Evolutionary conservation across 2,329 filamentous ascomycete species (phyloP), one percentile per base, ranked within the genome.

Genomic region (Ophiostoma novo-ulmi): DNA sequence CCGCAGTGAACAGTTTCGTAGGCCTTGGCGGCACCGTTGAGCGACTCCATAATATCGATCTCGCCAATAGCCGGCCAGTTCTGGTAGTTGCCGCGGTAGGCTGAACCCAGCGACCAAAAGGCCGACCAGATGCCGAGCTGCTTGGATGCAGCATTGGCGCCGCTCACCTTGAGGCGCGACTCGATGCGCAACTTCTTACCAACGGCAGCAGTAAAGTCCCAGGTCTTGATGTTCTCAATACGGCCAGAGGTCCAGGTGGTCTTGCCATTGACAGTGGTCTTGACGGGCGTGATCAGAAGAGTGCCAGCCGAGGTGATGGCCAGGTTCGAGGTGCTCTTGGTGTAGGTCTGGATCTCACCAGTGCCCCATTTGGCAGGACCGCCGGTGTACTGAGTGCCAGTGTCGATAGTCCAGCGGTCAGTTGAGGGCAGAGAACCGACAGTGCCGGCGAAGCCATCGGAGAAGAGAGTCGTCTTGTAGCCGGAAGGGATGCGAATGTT

Each of bases 281-380:
- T 76, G 67, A 77, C 70, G 7, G 78, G 77, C 0, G 77, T 79
- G 67, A 76, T 83, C 55, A 75, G 75, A 13, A 85, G 79, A 6
- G 78, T 79, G 14, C 78, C 76, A 14, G 76, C 72, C 8, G 75
- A 71, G 14, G 80, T 80, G 72, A 83, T 77, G 70, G 75, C 77
- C 63, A 84, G 73, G 76, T 85, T 85, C 61, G 75, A 71, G 14
- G 73, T 44, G 44, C 77, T 76, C 65, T 75, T 74, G 31, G 82
- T 84, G 76, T 85, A 85, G 0, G 77, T 79, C 75, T 85, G 77
- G 22, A 81, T 77, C 75, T 85, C 83, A 71, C 80, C 79, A 4
- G 83, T 85, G 67, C 84, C 83, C 83, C 83, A 85, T 72, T 81
- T 77, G 8, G 76, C 69, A 0, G 82, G 76, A 0, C 83, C 83